Conservation (phyloP, 2,329 filamentous ascomycete species). For the Xylaria hypoxylon region DNA sequence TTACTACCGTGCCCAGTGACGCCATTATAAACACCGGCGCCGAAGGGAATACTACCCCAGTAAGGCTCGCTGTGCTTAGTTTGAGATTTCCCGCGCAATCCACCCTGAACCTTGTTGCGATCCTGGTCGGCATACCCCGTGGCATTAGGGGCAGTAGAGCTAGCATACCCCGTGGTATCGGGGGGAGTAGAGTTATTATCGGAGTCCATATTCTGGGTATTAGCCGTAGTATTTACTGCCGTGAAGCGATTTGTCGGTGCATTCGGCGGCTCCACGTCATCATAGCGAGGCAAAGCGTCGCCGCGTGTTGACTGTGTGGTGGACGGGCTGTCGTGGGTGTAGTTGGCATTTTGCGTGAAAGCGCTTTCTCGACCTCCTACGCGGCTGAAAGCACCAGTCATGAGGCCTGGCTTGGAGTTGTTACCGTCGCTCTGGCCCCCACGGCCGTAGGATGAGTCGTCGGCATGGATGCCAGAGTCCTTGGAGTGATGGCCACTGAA, state of each 20-base stretch:
- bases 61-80: conserved; percentile 43
- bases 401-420: conserved; percentile 38
- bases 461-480: conserved; percentile 3
- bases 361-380: conserved; percentile 18
- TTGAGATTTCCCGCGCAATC: conserved; percentile 31
- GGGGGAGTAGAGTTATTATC: background rate
- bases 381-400: conserved; percentile 44
- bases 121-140: background rate
- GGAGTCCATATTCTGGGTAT: background rate
- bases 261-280: background rate
- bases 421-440: background rate
- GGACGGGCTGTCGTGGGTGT: conserved; percentile 18
- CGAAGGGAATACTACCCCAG: conserved; percentile 47
- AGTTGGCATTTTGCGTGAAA: conserved; percentile 11
- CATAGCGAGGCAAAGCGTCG: background rate
- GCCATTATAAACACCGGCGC: conserved; percentile 46
- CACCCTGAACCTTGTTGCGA: conserved; percentile 37
- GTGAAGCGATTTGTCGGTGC: background rate
- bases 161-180: background rate
- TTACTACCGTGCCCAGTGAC: conserved; percentile 42
- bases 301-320: background rate
- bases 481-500: background rate
- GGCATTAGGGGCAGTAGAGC: background rate
- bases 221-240: conserved; percentile 7
- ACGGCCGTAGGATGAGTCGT: conserved; percentile 2